These are phyloP conservation scores for Fusarium newnesense DNA, from an alignment of 2,329 filamentous ascomycete genomes.

Conservation along the genomic window DNA sequence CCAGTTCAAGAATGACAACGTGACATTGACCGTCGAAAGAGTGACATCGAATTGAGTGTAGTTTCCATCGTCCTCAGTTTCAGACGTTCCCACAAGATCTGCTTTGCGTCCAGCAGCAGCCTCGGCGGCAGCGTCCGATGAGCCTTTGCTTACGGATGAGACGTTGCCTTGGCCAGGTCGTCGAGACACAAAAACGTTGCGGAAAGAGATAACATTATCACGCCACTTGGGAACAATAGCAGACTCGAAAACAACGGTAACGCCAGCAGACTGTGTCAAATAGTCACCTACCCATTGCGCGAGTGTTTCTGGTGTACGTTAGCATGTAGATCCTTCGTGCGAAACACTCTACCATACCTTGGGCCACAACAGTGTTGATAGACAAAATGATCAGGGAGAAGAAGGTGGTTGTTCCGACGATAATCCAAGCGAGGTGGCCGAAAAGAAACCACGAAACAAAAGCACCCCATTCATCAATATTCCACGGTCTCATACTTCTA, in stretches of 20 bases:
- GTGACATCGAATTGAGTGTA: constrained; percentile 98
- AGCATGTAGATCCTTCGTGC: background rate
- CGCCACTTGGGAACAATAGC: constrained; percentile 97
- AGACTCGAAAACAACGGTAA: constrained; percentile 96
- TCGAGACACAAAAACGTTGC: constrained; percentile 94
- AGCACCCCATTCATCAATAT: constrained; percentile 94
- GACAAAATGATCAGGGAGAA: constrained; percentile 90
- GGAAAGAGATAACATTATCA: constrained; percentile 94
- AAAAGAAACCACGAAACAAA: constrained; percentile 94
- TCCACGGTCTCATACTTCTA: constrained; percentile 91
- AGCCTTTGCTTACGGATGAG: constrained; percentile 91
- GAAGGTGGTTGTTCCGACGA: constrained; percentile 97
- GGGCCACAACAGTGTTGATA: constrained; percentile 96
- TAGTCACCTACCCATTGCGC: constrained; percentile 96
- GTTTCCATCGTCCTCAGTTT: constrained; percentile 82
- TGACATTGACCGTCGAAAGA: constrained; percentile 95
- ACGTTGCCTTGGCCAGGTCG: constrained; percentile 80
- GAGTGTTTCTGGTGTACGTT: constrained; percentile 75
- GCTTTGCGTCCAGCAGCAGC: constrained; percentile 77
- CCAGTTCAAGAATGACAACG: constrained; percentile 97
- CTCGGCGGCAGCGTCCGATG: constrained; percentile 85
- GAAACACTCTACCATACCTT: constrained; percentile 66
- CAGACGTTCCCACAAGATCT: constrained; percentile 45
- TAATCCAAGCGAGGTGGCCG: constrained; percentile 92
- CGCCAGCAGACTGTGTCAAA: constrained; percentile 89